Evolutionary conservation across 805 yeast genomes (phyloP), one percentile per base, ranked within the genome.

Genomic region (Saturnispora quitensis): DNA sequence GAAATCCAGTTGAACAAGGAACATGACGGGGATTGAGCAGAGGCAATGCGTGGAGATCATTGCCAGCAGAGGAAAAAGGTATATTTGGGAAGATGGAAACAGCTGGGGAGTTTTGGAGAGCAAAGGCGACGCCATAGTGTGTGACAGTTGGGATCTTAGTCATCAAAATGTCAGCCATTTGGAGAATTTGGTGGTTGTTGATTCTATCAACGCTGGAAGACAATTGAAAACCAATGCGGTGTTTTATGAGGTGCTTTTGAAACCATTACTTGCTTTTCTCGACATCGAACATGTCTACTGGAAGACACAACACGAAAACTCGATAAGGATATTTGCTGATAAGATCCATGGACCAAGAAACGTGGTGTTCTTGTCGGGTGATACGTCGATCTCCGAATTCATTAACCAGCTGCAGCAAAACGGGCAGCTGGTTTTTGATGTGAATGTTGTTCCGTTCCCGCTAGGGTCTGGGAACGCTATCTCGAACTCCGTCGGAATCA

Each of bases 401-500:
- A 58, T 88, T 51, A 89, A 89, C 62, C 34, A 20, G 4, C 20
- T 38, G 15, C 17, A 24, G 40, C 42, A 12, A 17, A 25, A 28
- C 3, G 25, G 28, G 4, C 2, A 22, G 3, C 17, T 20, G 28
- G 12, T 25, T n/a, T n/a, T 48, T 33, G 17, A 33, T 4, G 3
- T 45, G 6, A 35, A 45, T 10, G 50, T 78, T 2, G 58, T 67
- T 35, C 68, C 69, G 38, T 63, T 90, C 15, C 95, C 97, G 0
- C 72, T 81, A 53, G 97, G 97, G 1, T 84, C 95, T 0, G 97
- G 96, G 0, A 90, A 90, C 63, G 89, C 95, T 1, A 70, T 88
- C 53, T 77, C 87, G 2, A 74, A 77, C 24, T 83, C 96, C 0
- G 57, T 82, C 2, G 81, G 79, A 0, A 53, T 76, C 3, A 46